Evolutionary conservation across 2,329 filamentous ascomycete species (phyloP).

Genomic region (Trichoderma afroharzianum): DNA sequence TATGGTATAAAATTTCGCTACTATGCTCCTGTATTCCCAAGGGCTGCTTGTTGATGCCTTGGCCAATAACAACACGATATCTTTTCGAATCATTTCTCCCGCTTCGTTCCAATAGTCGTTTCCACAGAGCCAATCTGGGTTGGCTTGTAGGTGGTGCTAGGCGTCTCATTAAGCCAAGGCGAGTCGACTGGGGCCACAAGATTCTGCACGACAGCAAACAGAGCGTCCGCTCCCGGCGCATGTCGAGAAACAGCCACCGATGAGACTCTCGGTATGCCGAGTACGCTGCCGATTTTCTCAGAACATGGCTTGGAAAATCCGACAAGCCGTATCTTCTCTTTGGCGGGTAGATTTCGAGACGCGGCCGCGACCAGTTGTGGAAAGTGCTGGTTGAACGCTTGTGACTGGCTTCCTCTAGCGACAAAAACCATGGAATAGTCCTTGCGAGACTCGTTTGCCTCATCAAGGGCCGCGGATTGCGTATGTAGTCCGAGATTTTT

Average conservation of each 20-base stretch:
- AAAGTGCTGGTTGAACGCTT: constrained; percentile 58
- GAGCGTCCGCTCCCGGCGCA: constrained; percentile 53
- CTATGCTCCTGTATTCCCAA: background rate
- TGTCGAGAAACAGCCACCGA: constrained; percentile 56
- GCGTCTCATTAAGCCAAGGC: constrained; percentile 45
- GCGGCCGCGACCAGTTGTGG: constrained; percentile 52
- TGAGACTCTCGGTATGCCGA: constrained; percentile 62
- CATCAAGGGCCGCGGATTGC: background rate
- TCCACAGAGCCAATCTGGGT: constrained; percentile 36
- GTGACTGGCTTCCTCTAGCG: constrained; percentile 53
- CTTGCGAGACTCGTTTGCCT: background rate
- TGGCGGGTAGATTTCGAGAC: constrained; percentile 38
- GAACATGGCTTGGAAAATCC: constrained; percentile 60
- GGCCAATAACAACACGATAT: background rate
- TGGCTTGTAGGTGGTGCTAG: constrained; percentile 26
- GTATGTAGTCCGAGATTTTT: constrained; percentile 51
- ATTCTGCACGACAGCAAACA: constrained; percentile 54
- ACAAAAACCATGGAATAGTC: constrained; percentile 56
- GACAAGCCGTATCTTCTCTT: constrained; percentile 52
- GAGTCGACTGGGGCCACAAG: constrained; percentile 51
- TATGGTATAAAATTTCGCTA: background rate
- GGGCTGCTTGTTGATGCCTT: background rate
- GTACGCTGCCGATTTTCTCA: constrained; percentile 50
- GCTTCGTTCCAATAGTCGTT: constrained; percentile 35
- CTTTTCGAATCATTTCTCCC: constrained; percentile 13